phyloP scores from a whole-genome alignment of 2,329 filamentous ascomycete genomes.

The Podosphaera leucotricha region DNA sequence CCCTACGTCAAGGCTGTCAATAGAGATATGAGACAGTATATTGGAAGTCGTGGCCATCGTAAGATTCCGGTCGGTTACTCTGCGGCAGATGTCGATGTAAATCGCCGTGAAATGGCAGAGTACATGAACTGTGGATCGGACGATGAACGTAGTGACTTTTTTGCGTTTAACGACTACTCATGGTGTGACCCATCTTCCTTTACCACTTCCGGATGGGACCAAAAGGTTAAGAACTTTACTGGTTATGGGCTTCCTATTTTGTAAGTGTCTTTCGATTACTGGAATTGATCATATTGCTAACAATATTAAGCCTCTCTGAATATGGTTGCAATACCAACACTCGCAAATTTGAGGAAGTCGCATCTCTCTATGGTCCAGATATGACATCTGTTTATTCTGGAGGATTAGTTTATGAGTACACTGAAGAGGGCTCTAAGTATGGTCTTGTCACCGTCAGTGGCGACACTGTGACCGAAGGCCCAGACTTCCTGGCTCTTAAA shows the following conservation, averaged over 20 bases:
- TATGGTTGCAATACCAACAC: conserved; percentile 69
- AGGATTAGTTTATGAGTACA: conserved; percentile 90
- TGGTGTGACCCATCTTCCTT: conserved; percentile 39
- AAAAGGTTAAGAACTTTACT: conserved; percentile 42
- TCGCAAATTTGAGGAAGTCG: conserved; percentile 61
- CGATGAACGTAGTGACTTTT: conserved; percentile 43
- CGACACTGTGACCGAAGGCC: conserved; percentile 18
- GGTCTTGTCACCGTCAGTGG: conserved; percentile 23
- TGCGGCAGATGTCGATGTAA: conserved; percentile 42
- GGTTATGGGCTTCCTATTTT: conserved; percentile 42
- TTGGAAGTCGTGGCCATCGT: conserved; percentile 23
- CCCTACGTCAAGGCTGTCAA: conserved; percentile 35
- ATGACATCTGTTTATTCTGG: conserved; percentile 88
- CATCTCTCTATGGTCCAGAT: conserved; percentile 51
- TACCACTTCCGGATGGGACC: conserved; percentile 37
- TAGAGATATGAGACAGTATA: conserved; percentile 31
- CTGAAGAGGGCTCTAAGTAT: conserved; percentile 52
- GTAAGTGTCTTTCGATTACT: conserved; percentile 5
- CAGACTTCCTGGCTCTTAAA: conserved; percentile 26
- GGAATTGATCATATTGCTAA: neutral
- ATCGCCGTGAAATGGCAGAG: conserved; percentile 41
- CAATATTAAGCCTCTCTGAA: conserved; percentile 39
- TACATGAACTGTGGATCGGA: conserved; percentile 54
- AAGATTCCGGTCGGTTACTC: conserved; percentile 33
- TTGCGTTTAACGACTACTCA: conserved; percentile 42